A percentile compares a stretch with the other conserved stretches of the same genome.
Evolutionary conservation across 805 yeast genomes (phyloP).

Genomic region (Blastobotrys attinorum): DNA sequence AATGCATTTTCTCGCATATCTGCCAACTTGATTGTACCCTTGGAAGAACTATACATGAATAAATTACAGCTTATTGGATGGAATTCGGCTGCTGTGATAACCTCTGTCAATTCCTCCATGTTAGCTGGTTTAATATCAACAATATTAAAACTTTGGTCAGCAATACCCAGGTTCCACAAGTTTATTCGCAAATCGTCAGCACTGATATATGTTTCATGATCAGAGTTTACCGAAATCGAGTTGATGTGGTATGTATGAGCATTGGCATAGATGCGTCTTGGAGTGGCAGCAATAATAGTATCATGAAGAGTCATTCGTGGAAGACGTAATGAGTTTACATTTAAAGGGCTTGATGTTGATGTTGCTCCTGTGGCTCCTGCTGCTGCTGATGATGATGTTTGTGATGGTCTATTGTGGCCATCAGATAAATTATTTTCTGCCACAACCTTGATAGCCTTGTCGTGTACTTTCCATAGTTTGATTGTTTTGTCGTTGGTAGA

Average conservation of each 20-base stretch:
- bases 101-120: conserved; percentile 98
- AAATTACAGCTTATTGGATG: conserved; percentile 89
- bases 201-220: conserved; percentile 88
- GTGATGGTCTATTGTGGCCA: conserved; percentile 20
- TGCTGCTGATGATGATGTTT: too few relatives aligned
- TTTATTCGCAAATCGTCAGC: conserved; percentile 94
- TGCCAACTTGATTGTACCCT: conserved; percentile 89
- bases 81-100: conserved; percentile 92
- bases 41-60: conserved; percentile 91
- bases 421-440: conserved; percentile 79
- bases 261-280: conserved; percentile 82
- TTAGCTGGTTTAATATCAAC: conserved; percentile 96
- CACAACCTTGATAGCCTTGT: conserved; percentile 84
- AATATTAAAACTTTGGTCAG: conserved; percentile 92
- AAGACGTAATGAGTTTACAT: conserved; percentile 46
- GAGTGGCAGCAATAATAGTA: conserved; percentile 89
- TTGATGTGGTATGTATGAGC: conserved; percentile 98
- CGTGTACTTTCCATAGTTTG: conserved; percentile 93
- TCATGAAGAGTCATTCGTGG: conserved; percentile 93
- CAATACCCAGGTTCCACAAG: conserved; percentile 88
- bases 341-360: conserved; percentile 11
- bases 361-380: too few relatives aligned
- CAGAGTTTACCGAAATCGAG: conserved; percentile 88
- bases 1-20: conserved; percentile 95
- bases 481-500: conserved; percentile 98